Evolutionary conservation across 2,329 filamentous ascomycete genomes (phyloP), one percentile per base, ranked within the genome.

Genomic region (Calonectria multiphialidica): DNA sequence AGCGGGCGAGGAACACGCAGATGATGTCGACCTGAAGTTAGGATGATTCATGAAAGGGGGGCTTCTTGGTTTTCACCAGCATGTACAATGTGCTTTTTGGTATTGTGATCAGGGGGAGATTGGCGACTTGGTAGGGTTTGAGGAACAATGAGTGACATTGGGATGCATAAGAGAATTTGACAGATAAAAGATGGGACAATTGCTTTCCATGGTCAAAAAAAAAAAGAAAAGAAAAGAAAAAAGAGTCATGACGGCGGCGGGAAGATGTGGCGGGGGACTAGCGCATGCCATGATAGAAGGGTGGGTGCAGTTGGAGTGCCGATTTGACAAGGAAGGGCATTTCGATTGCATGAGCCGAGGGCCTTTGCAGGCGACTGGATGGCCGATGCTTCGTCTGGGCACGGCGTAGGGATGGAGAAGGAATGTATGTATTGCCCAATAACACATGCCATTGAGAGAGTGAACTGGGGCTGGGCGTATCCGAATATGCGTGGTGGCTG

Each of bases 281-380:
- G 33, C 49, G 42, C 16, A 25, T 40, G 33, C 53, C 50, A 30
- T 44, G 45, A 63, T 42, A 57, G 33, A 15, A 40, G 42, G 44
- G 55, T 42, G 49, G 45, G 45, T 45, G 42, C 18, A 70, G 33
- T 47, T 37, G n/a, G 42, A 61, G 47, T 65, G 62, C 53, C 62
- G 62, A 65, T 66, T 42, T 61, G 25, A n/a, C 62, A 70, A 62
- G 16, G 42, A 70, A 62, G 16, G 42, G 53, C 62, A 62, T 67
- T 49, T 66, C 18, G 37, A 57, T 64, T 67, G 57, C 57, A 57
- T 63, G 57, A 71, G 69, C 69, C 57, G 64, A 71, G 69, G 57
- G 64, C 30, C 55, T 63, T 18, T 47, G 57, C 64, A 53, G 69
- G 47, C 33, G 55, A 59, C 40, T 40, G 5, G 23, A 57, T n/a